Conservation (phyloP, 139 green algal species). For the Micromonas pusilla region DNA sequence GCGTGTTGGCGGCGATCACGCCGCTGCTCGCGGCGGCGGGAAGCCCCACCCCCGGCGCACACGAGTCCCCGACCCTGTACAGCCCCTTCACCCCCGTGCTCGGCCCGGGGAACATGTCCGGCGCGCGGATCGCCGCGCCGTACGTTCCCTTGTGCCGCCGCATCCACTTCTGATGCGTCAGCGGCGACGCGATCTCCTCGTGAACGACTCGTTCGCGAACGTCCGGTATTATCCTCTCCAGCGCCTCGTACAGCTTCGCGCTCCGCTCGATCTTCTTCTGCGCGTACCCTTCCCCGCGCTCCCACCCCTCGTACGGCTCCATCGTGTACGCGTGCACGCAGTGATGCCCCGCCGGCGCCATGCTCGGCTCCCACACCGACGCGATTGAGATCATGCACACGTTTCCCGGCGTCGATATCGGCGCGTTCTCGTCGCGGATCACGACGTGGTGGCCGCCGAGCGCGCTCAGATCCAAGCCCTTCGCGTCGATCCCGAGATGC, state of each 20-base stretch:
- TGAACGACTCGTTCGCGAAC: conserved; percentile 56
- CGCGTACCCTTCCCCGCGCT: conserved; percentile 47
- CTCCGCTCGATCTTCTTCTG: conserved; percentile 9
- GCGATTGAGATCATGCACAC: conserved; percentile 64
- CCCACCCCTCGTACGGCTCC: conserved; percentile 69
- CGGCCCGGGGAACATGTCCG: conserved; percentile 33
- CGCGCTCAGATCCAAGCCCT: conserved; percentile 51
- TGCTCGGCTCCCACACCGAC: conserved; percentile 56
- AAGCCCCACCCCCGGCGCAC: conserved; percentile 79
- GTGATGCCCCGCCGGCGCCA: conserved; percentile 57
- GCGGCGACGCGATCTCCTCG: conserved; percentile 60
- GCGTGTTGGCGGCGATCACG: conserved; percentile 53
- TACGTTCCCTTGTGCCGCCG: conserved; percentile 47
- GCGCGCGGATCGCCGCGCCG: conserved; percentile 48
- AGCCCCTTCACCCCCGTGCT: conserved; percentile 47
- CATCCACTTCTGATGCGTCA: conserved; percentile 42
- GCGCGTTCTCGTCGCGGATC: conserved; percentile 58
- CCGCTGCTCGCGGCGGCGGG: conserved; percentile 71
- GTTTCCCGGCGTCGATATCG: conserved; percentile 34
- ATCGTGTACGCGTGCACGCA: conserved; percentile 58
- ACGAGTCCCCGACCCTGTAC: conserved; percentile 61
- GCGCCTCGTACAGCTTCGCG: conserved; percentile 39
- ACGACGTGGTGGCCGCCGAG: conserved; percentile 78
- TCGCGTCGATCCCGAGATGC: conserved; percentile 76
- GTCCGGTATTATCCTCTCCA: conserved; percentile 73